Base-by-base conservation (phyloP, 192 early-diverging fungal genomes). In the Podila horticola region DNA sequence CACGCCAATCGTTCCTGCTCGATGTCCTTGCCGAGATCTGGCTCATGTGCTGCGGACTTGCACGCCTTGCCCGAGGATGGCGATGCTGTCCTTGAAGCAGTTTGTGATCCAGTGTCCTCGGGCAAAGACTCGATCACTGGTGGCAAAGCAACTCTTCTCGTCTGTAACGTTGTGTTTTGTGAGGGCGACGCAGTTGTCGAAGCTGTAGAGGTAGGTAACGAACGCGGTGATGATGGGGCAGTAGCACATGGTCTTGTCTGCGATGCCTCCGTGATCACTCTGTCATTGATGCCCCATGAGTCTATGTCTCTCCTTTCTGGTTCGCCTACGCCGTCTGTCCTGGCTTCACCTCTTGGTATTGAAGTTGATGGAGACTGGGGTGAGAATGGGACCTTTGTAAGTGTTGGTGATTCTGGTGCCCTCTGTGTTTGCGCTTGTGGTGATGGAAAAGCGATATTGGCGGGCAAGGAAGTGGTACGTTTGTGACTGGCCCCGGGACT, bases 401-500 rank as follows among this genome's bases (percentile, higher is more conserved):
- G 15, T 17, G 52, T 24, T 22, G 52, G 22, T 55, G 52, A 55
- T 55, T 24, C 20, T 24, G n/a, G 24, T 55, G 7, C n/a, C 4
- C n/a, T 26, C 17, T 55, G n/a, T 10, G 52, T 24, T 63, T 22
- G 33, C 8, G 62, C 17, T 34, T 22, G 62, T 38, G 30, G 19
- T 36, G 30, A 34, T n/a, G 4, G 28, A 20, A 13, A 17, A 61
- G 30, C 17, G 26, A n/a, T 22, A 10, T 38, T 63, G 34, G 34
- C 30, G 10, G 75, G 75, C 38, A 79, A 50, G 11, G 75, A 79
- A 12, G 70, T 48, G 12, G 75, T 68, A 4, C 75, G 58, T 31
- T 64, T 79, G 75, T 71, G 75, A 79, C 58, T 64, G 65, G 66
- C 29, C 22, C 52, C 45, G 64, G 52, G 55, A 66, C 75, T 67